Evolutionary conservation across 306 rosid species (phyloP).

Genomic region (Crotalaria pallida): DNA sequence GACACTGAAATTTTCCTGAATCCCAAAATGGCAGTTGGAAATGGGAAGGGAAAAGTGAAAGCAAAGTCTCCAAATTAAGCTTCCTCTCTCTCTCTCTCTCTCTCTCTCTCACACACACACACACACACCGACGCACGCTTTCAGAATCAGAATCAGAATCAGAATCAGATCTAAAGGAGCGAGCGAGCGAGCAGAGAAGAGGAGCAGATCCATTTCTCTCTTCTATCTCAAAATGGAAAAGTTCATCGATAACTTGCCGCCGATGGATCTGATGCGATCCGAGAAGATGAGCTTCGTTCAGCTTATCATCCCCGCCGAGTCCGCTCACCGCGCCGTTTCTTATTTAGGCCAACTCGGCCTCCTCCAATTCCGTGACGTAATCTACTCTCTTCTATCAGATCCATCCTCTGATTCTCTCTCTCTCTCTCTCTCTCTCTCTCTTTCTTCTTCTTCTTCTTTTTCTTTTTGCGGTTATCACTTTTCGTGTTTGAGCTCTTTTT

Average conservation of each 20-base stretch:
- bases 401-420: not conserved
- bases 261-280: slow-evolving; percentile 99
- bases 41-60: slow-evolving; percentile 33
- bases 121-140: not conserved
- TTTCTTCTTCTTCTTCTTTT: not conserved
- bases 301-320: slow-evolving; percentile 93
- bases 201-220: slow-evolving; percentile 31
- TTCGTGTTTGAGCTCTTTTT: slow-evolving; percentile 6
- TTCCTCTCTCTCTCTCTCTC: not conserved
- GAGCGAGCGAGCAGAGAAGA: too few relatives aligned
- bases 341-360: slow-evolving; percentile 96
- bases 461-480: not conserved
- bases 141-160: too few relatives aligned
- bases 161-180: slow-evolving; percentile 54
- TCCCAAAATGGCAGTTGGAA: slow-evolving; percentile 45
- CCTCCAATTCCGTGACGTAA: slow-evolving; percentile 88
- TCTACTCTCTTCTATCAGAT: slow-evolving; percentile 44
- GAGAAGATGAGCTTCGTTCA: slow-evolving; percentile 97
- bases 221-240: slow-evolving; percentile 65
- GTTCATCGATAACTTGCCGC: slow-evolving; percentile 64
- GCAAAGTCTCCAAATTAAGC: slow-evolving; percentile 22
- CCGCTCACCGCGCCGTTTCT: slow-evolving; percentile 87
- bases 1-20: slow-evolving; percentile 24
- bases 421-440: slow-evolving; percentile 6
- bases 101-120: not conserved